Conservation (phyloP, 495 filamentous ascomycete genomes). For the Penicillium pancosmium region DNA sequence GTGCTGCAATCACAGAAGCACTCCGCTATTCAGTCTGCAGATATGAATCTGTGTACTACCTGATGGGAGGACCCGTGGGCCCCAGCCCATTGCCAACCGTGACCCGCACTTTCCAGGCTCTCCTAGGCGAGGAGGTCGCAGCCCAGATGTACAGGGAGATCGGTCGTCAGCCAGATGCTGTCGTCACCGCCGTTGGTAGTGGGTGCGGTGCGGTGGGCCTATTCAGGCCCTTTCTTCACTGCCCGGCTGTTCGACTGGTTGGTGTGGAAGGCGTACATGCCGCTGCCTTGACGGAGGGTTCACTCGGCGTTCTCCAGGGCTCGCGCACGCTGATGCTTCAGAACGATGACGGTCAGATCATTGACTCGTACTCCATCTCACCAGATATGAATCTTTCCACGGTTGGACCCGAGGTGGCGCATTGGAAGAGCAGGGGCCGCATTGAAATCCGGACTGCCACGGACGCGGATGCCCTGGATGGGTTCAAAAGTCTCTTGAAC, state of each 20-base stretch:
- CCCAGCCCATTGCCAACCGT: slow-evolving; percentile 35
- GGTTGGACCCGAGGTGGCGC: slow-evolving; percentile 37
- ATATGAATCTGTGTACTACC: slow-evolving; percentile 35
- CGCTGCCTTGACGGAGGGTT: slow-evolving; percentile 30
- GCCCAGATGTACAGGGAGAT: slow-evolving; percentile 25
- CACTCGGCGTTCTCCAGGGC: slow-evolving; percentile 37
- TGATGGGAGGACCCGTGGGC: slow-evolving; percentile 37
- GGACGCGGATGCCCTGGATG: slow-evolving; percentile 37
- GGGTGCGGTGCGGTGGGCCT: slow-evolving; percentile 34
- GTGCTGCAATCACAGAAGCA: slow-evolving; percentile 38
- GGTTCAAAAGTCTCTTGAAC: slow-evolving; percentile 32
- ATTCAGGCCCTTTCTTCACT: slow-evolving; percentile 33
- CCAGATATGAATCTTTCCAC: slow-evolving; percentile 39
- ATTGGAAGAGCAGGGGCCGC: slow-evolving; percentile 36
- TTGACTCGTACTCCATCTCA: slow-evolving; percentile 34
- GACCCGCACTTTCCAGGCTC: slow-evolving; percentile 36
- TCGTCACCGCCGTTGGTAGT: slow-evolving; percentile 34
- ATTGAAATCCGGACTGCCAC: slow-evolving; percentile 34
- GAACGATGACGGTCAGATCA: slow-evolving; percentile 35
- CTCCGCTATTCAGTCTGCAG: slow-evolving; percentile 36
- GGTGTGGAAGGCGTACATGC: slow-evolving; percentile 33
- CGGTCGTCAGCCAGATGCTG: slow-evolving; percentile 30
- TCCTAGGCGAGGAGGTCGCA: slow-evolving; percentile 39
- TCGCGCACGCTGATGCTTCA: slow-evolving; percentile 36
- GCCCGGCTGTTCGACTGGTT: slow-evolving; percentile 21